phyloP scores from a whole-genome alignment of 345 rosid genomes.

The Luvunga scandens region DNA sequence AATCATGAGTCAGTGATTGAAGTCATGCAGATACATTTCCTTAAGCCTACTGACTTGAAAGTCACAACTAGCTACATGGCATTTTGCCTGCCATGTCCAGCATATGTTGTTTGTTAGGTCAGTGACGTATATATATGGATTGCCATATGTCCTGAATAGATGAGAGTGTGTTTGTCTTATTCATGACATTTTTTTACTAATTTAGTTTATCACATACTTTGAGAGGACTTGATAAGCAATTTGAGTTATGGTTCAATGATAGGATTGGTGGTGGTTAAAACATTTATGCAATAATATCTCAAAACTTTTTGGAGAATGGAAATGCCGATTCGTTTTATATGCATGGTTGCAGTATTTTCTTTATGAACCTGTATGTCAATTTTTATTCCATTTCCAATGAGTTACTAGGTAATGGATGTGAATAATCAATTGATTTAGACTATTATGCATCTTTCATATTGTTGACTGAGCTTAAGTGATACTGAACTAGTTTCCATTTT shows the following conservation, averaged over 20 bases:
- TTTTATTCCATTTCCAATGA: not conserved
- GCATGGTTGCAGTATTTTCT: not conserved
- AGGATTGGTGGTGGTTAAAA: not conserved
- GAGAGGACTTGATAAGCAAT: not conserved
- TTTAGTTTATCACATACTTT: not conserved
- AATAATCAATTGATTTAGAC: not conserved
- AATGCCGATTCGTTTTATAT: not conserved
- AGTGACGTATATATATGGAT: not conserved
- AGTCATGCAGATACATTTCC: not conserved
- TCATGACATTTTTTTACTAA: not conserved
- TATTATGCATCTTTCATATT: not conserved
- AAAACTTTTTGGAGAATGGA: not conserved
- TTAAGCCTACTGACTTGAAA: not conserved
- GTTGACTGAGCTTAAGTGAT: not conserved
- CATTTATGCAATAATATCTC: not conserved
- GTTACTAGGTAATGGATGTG: not conserved
- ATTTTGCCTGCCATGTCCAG: not conserved
- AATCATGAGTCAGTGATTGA: not conserved
- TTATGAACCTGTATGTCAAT: not conserved
- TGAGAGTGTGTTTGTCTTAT: not conserved
- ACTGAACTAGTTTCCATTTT: not conserved
- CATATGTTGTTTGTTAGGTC: not conserved
- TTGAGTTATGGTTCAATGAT: not conserved
- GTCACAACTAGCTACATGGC: not conserved
- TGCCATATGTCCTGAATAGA: not conserved